Evolutionary conservation across 2,329 filamentous ascomycete species (phyloP).

Genomic region (Trichoderma endophyticum): DNA sequence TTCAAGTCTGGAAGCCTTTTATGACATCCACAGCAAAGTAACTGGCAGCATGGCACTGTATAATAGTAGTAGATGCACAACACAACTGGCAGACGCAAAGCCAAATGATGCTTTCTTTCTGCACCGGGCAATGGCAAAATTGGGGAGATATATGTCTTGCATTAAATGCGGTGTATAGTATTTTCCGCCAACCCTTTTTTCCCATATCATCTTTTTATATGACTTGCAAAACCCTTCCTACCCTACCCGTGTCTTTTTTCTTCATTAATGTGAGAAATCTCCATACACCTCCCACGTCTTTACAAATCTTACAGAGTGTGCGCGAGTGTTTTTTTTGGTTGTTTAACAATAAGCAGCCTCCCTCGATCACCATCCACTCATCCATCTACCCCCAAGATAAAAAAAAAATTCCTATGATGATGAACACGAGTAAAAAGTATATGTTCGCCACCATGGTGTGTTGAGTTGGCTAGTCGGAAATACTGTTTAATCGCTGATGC

Average conservation of each 20-base stretch:
- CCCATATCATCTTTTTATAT: constrained; percentile 15
- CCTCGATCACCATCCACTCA: background rate
- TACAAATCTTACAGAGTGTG: constrained; percentile 19
- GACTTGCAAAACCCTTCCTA: constrained; percentile 10
- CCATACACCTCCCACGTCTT: constrained; percentile 19
- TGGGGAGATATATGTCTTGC: constrained; percentile 28
- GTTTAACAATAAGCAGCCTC: constrained; percentile 15
- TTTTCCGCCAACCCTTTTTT: constrained; percentile 22
- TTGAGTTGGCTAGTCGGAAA: background rate
- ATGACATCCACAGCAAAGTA: background rate
- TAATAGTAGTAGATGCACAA: constrained; percentile 30
- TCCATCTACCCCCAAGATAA: background rate
- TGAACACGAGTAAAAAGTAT: background rate
- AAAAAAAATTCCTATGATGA: background rate
- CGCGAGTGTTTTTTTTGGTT: background rate
- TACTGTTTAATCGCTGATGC: constrained; percentile 61
- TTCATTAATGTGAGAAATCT: constrained; percentile 25
- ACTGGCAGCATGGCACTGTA: background rate
- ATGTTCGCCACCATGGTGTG: background rate
- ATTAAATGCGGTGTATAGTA: constrained; percentile 29
- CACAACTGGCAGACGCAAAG: constrained; percentile 15
- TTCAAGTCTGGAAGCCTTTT: background rate
- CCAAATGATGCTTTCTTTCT: background rate
- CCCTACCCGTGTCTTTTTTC: constrained; percentile 18
- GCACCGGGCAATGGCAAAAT: background rate